Percentiles rank a stretch among this genome's conserved stretches.
Evolutionary conservation across 2,329 filamentous ascomycete genomes (phyloP).

Genomic region (Colletotrichum trifolii): DNA sequence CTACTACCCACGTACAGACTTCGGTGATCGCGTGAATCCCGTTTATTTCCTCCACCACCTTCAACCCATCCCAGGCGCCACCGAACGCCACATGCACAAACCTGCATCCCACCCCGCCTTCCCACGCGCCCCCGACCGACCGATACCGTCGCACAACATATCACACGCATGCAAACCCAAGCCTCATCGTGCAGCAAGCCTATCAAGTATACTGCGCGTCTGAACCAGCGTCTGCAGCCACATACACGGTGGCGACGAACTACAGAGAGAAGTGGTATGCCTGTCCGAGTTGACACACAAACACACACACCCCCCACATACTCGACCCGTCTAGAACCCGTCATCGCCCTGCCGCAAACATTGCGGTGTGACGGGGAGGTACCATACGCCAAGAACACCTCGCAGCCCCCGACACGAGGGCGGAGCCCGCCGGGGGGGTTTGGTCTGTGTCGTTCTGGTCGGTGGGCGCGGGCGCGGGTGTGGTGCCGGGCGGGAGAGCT

Average conservation of each 20-base stretch:
- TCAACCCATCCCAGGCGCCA: too few species aligned
- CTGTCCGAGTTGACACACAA: background rate
- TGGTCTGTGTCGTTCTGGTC: conserved; percentile 4
- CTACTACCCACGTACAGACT: too few species aligned
- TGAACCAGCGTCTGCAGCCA: too few species aligned
- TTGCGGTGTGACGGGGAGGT: background rate
- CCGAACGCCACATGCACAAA: background rate
- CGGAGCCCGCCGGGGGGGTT: background rate
- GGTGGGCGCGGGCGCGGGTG: background rate
- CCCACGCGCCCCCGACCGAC: conserved; percentile 8
- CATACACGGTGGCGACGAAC: too few species aligned
- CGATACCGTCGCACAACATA: conserved; percentile 26
- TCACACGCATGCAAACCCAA: conserved; percentile 2
- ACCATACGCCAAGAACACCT: background rate
- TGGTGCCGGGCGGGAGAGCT: background rate
- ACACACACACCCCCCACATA: background rate
- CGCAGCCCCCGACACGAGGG: background rate
- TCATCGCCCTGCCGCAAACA: background rate
- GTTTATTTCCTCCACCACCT: too few species aligned
- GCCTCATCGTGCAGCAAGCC: conserved; percentile 1
- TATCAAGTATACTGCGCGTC: too few species aligned
- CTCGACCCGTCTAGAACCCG: background rate
- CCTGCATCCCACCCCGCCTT: background rate
- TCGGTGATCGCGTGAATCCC: too few species aligned
- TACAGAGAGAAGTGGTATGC: too few species aligned